Conservation (phyloP, 2,329 filamentous ascomycete species). For the Niveomyces coronatus region DNA sequence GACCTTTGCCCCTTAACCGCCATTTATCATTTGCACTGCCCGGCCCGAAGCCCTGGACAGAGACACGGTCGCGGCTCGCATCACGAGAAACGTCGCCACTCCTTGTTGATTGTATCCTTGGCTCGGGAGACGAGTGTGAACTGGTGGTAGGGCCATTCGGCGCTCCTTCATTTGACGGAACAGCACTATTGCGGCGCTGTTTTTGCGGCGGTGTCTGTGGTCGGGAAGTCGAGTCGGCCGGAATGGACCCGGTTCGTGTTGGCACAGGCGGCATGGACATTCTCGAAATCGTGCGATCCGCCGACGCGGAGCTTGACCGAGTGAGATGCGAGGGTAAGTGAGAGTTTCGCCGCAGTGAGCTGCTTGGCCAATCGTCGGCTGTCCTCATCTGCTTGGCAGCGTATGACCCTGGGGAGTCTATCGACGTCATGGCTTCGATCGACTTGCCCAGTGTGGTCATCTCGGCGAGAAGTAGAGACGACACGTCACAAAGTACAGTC, state of each 20-base stretch:
- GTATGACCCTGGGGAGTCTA: constrained; percentile 63
- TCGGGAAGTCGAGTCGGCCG: constrained; percentile 34
- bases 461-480: constrained; percentile 62
- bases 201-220: constrained; percentile 39
- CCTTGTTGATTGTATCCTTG: constrained; percentile 26
- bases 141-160: constrained; percentile 23
- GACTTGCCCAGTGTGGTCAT: constrained; percentile 65
- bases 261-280: constrained; percentile 74
- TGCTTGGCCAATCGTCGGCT: constrained; percentile 28
- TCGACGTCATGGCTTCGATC: constrained; percentile 60
- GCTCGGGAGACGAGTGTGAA: constrained; percentile 32
- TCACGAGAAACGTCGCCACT: constrained; percentile 37
- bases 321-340: constrained; percentile 33
- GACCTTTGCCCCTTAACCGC: constrained; percentile 70
- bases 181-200: constrained; percentile 33
- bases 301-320: constrained; percentile 45
- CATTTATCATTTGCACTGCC: constrained; percentile 65
- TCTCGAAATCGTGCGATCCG: constrained; percentile 54
- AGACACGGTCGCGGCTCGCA: constrained; percentile 45
- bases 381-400: constrained; percentile 32
- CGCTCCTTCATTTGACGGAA: constrained; percentile 40
- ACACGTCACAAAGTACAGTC: constrained; percentile 70
- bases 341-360: constrained; percentile 41
- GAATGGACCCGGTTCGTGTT: constrained; percentile 31
- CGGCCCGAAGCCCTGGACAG: constrained; percentile 61